Conservation (phyloP, 352 stramenopile genomes). For the Globisporangium apiculatum region DNA sequence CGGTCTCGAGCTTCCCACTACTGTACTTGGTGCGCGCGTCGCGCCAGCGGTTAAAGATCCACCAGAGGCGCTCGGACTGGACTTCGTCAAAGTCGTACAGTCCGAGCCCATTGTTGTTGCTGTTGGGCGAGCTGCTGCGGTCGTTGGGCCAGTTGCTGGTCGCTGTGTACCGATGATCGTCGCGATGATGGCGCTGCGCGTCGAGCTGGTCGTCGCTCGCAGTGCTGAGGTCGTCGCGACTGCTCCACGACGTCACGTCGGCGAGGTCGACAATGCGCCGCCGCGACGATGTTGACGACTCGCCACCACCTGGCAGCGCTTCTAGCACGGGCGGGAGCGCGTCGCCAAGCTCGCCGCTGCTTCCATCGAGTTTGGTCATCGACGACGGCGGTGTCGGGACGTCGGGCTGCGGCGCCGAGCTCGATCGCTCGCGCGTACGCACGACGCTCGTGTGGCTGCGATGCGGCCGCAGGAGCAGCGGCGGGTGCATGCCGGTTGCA, state of each 20-base stretch:
- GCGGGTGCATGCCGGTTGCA: constrained; percentile 10
- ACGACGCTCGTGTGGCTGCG: constrained; percentile 16
- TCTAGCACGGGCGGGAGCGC: constrained; percentile 21
- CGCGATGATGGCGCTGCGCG: too few species aligned
- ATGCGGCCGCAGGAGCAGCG: constrained; percentile 5
- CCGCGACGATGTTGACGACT: neutral
- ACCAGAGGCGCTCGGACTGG: constrained; percentile 77
- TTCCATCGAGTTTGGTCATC: neutral
- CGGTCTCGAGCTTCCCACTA: constrained; percentile 62
- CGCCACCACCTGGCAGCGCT: neutral
- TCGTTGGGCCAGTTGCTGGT: constrained; percentile 8
- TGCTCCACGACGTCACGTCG: constrained; percentile 35
- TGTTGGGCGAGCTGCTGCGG: constrained; percentile 41
- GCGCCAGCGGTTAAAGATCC: constrained; percentile 74
- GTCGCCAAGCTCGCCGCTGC: constrained; percentile 9
- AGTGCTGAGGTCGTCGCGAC: constrained; percentile 13
- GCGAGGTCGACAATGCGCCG: constrained; percentile 48
- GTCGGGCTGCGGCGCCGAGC: constrained; percentile 46
- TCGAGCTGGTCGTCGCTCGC: constrained; percentile 10
- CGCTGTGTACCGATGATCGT: too few species aligned
- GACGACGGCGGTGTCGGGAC: neutral
- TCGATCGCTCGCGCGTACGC: constrained; percentile 41
- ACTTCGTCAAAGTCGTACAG: constrained; percentile 77
- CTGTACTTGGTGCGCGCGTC: constrained; percentile 62
- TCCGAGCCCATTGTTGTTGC: constrained; percentile 21